phyloP scores from a whole-genome alignment of 179 eudicot genomes.

The Beta corolliflora region DNA sequence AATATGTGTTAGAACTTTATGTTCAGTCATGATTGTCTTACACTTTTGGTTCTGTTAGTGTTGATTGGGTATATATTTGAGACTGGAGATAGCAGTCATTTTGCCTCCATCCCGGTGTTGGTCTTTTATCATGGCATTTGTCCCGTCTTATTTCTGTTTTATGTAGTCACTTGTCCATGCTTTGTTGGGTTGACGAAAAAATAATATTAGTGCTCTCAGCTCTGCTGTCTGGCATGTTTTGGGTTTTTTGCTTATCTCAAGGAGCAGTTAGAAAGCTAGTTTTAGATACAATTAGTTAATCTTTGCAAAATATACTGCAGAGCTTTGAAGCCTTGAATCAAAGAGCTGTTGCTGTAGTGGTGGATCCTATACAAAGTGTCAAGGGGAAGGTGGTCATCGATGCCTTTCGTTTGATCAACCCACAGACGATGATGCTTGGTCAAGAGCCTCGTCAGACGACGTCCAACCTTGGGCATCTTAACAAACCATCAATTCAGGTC shows the following conservation, averaged over 20 bases:
- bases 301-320: constrained; percentile 36
- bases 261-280: background rate
- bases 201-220: background rate
- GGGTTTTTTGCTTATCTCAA: background rate
- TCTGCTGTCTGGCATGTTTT: background rate
- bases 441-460: constrained; percentile 98
- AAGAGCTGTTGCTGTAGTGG: constrained; percentile 94
- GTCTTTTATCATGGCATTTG: background rate
- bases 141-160: background rate
- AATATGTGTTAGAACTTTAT: background rate
- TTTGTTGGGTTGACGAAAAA: background rate
- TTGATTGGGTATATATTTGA: background rate
- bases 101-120: background rate
- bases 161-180: background rate
- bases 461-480: constrained; percentile 91
- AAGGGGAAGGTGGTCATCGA: constrained; percentile 97
- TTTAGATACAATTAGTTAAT: background rate
- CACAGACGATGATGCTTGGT: constrained; percentile 98
- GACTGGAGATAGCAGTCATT: background rate
- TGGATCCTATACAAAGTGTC: constrained; percentile 97
- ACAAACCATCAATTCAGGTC: constrained; percentile 94
- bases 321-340: constrained; percentile 95
- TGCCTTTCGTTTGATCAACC: constrained; percentile 91
- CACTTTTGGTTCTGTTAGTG: background rate
- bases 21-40: background rate